Base-by-base conservation (phyloP, 2,329 filamentous ascomycete species). In the Colletotrichum eremochloae region DNA sequence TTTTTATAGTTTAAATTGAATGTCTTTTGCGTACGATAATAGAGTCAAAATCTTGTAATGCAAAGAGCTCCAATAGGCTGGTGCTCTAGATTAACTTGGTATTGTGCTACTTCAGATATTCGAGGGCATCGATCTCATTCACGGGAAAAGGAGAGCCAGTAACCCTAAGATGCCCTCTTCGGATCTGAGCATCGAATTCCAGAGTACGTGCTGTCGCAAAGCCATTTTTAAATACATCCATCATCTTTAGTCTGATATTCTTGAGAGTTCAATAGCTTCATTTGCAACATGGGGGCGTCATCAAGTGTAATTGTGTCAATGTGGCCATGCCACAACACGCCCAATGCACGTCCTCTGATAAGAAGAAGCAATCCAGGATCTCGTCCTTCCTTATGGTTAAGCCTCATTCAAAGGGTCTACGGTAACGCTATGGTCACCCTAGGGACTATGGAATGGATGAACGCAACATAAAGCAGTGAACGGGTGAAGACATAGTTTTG, bases 371-470 rank as follows among this genome's bases (percentile, higher is more conserved):
- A 46, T 11, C 44, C 24, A 46, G 31, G 18, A 44, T 56, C 14
- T 64, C 72, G 24, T 73, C 74, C 29, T 63, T 74, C 1, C 74
- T 73, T 58, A 68, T 63, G 15, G 55, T 56, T 7, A 76, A 76
- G 56, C 61, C 71, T 31, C 73, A 72, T 24, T 42, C 76, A 64
- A 72, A 76, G 68, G 67, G 46, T n/a, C 53, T 78, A 52, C 77
- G 77, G 76, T 69, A 74, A 53, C 69, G 65, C 68, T 76, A 77
- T 64, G 67, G 55, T 48, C 67, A 63, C 38, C 67, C 67, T 46
- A 60, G 57, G 42, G 67, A 72, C 62, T 67, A 64, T 3, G 66
- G 72, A 58, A 78, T 76, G 74, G 77, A 78, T 48, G 52, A 33
- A 15, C 75, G 67, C 58, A 71, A 75, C 50, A 71, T 75, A 48